Evolutionary conservation across 768 basidiomycete genomes (phyloP).

Genomic region (Dendrothele bispora): DNA sequence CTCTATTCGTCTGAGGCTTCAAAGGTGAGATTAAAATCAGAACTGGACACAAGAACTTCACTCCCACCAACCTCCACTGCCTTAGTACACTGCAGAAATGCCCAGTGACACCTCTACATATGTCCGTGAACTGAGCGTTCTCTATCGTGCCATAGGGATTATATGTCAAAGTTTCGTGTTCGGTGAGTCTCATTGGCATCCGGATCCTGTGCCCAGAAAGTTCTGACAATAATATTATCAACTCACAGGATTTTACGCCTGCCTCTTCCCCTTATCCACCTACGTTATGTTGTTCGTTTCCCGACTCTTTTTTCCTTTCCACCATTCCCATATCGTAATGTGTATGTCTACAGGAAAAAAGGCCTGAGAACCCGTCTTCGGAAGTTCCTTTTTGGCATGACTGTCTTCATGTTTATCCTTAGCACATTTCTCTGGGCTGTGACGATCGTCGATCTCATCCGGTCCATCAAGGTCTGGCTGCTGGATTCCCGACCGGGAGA

Average conservation of each 20-base stretch:
- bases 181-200: neutral
- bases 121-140: too few species aligned
- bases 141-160: slow-evolving; percentile 2
- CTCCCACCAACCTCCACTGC: too few species aligned
- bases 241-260: slow-evolving; percentile 3
- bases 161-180: neutral
- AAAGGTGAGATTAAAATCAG: too few species aligned
- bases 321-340: neutral
- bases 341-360: neutral
- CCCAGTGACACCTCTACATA: too few species aligned
- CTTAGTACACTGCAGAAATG: too few species aligned
- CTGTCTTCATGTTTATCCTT: slow-evolving; percentile 4
- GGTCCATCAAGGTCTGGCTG: neutral
- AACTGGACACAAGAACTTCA: too few species aligned
- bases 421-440: neutral
- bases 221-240: neutral
- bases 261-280: neutral
- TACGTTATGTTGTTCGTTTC: neutral
- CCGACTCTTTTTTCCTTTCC: neutral
- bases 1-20: too few species aligned
- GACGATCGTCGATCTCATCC: neutral
- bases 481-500: neutral
- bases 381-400: slow-evolving; percentile 1
- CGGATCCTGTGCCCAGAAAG: neutral
- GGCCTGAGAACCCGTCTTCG: neutral